phyloP scores from a whole-genome alignment of 345 rosid species.

The Eucalyptus marginata region DNA sequence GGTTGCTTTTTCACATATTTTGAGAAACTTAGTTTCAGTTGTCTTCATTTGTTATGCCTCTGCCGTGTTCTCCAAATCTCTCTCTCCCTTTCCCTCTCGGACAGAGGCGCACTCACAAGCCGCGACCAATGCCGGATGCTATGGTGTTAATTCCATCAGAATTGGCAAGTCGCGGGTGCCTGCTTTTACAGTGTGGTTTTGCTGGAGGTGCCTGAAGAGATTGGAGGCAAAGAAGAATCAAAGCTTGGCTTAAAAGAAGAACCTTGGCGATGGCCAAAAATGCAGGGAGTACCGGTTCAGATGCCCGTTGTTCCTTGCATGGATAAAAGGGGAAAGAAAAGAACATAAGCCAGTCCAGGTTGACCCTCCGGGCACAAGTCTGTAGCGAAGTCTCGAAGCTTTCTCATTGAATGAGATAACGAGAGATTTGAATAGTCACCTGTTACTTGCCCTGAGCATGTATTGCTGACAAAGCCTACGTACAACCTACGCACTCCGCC shows the following conservation, averaged over 20 bases:
- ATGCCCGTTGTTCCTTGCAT: neutral
- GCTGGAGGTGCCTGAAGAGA: neutral
- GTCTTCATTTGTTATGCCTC: neutral
- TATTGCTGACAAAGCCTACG: neutral
- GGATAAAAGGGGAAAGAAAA: neutral
- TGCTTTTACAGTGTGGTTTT: neutral
- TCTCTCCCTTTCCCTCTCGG: neutral
- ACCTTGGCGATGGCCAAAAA: neutral
- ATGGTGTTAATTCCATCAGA: neutral
- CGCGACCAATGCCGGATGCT: neutral
- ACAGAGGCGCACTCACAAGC: neutral
- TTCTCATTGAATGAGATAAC: neutral
- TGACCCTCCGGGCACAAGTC: neutral
- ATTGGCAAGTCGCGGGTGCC: neutral
- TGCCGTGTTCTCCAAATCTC: neutral
- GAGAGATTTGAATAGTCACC: neutral
- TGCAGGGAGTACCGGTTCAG: neutral
- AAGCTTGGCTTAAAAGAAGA: neutral
- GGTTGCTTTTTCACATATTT: neutral
- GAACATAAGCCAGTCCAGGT: neutral
- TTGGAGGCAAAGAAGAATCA: neutral
- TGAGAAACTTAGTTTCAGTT: neutral
- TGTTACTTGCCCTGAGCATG: accelerated
- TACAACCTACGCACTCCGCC: neutral
- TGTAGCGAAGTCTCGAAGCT: neutral